Evolutionary conservation across 192 early-diverging fungal genomes (phyloP), one percentile per base, ranked within the genome.

Genomic region (Thamnidium elegans): DNA sequence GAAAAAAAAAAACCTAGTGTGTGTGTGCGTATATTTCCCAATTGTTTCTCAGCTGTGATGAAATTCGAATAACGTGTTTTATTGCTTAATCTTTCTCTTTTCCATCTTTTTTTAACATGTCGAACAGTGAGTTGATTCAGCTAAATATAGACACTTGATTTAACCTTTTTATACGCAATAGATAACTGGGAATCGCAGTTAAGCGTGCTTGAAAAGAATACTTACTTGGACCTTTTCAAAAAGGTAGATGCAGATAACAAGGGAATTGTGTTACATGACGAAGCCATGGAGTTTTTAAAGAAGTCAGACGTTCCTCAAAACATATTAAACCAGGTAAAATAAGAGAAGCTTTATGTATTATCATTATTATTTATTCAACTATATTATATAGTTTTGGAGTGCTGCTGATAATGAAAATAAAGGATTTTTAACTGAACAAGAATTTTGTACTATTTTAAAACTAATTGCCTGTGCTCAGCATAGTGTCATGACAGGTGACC

Each of bases 391-490:
- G 79, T 91, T 98, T 32, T 98, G 96, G 96, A 78, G 89, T 55
- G 72, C 87, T 13, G 85, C 88, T 4, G 93, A 95, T 72, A 64
- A 78, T 8, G 92, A 92, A 20, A 80, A 85, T 67, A 87, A 89
- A 68, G 96, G 94, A 8, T 84, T 87, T 43, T 73, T 96, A 64
- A 89, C 84, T n/a, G 76, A 83, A 42, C 71, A 79, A n/a, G 89
- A 83, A 43, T 97, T 98, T 75, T 80, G 74, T 60, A 83, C 88
- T 19, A 90, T 90, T 7, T 68, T 96, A 64, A 98, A 96, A 70
- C 77, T 95, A 62, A 95, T 98, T 70, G 90, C 93, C 8, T 78
- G 93, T 47, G 90, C 84, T 19, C 96, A 98, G 71, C 81, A 80
- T 48, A 90, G 89, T 21, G 81, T 87, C 21, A n/a, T 63, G 13